Conservation (phyloP, 306 rosid genomes). For the Fragaria iinumae region DNA sequence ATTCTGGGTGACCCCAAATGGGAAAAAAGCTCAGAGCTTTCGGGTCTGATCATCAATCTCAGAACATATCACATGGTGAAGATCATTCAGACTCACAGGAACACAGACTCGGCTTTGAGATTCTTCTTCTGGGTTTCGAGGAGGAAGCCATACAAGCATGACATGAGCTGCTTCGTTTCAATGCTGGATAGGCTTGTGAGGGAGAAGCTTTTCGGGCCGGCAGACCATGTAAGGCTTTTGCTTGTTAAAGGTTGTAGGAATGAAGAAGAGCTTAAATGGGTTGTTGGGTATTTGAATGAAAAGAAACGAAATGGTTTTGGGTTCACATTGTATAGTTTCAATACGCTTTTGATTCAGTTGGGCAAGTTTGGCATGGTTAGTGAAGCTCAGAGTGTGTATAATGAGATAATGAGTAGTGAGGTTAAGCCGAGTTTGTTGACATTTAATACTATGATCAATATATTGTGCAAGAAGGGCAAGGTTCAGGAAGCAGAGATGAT, state of each 20-base stretch:
- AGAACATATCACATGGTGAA: slow-evolving; percentile 26
- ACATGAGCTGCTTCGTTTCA: slow-evolving; percentile 32
- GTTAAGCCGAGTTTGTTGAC: slow-evolving; percentile 40
- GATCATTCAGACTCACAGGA: slow-evolving; percentile 29
- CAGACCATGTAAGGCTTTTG: slow-evolving; percentile 36
- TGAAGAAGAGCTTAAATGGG: slow-evolving; percentile 33
- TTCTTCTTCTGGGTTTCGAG: slow-evolving; percentile 43
- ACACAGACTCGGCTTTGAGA: slow-evolving; percentile 33
- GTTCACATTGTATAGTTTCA: slow-evolving; percentile 40
- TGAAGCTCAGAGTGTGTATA: slow-evolving; percentile 33
- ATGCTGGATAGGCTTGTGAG: slow-evolving; percentile 40
- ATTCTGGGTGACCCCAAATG: slow-evolving; percentile 34
- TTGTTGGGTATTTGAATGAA: slow-evolving; percentile 27
- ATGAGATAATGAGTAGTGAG: slow-evolving; percentile 29
- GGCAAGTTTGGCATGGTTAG: slow-evolving; percentile 43
- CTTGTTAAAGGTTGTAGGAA: slow-evolving; percentile 42
- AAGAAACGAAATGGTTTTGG: slow-evolving; percentile 28
- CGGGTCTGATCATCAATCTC: slow-evolving; percentile 23
- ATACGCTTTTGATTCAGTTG: slow-evolving; percentile 43
- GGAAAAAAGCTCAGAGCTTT: slow-evolving; percentile 33
- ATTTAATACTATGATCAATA: slow-evolving; percentile 38
- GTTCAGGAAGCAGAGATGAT: slow-evolving; percentile 35
- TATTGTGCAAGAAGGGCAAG: slow-evolving; percentile 40
- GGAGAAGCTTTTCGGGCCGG: slow-evolving; percentile 29
- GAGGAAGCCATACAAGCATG: slow-evolving; percentile 25